Base-by-base conservation (phyloP, 2,329 filamentous ascomycete genomes). In the Ophiostoma tasmaniense region DNA sequence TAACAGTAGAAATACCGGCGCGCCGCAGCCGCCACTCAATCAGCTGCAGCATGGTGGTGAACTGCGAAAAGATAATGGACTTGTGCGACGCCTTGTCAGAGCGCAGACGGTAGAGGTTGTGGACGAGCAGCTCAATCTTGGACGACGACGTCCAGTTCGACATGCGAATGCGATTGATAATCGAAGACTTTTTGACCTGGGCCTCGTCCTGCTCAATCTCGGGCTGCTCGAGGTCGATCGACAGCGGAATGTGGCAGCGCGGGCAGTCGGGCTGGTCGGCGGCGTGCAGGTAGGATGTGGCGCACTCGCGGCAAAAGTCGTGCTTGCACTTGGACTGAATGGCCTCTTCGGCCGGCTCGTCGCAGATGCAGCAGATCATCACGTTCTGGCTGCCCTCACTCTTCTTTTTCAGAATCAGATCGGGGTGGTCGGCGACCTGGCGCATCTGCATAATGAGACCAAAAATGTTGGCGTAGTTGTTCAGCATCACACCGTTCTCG, bases 401-500 rank as follows among this genome's bases (percentile, higher is more conserved):
- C 71, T 94, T 87, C 80, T 95, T 97, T 81, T 94, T 96, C 71
- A 98, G 80, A 66, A 99, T 90, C 45, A 99, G 80, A 79, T 99
- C 95, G 0, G 95, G 95, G 76, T 99, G 95, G 73, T 99, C 95
- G 8, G 95, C 93, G 33, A 97, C 92, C 80, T 99, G 95, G 68
- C 95, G 90, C 94, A 99, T 98, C 78, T 97, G 93, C 92, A 98
- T 98, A 76, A 99, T 97, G 68, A 99, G 85, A 76, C 93, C 94
- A 75, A 99, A 99, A 73, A 99, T 98, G 77, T 99, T 99, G 81
- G 95, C 95, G 74, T 98, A 98, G 77, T 97, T 97, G 82, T 98
- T 93, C 71, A 99, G 85, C 79, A 99, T 87, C 25, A 98, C 94
- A 81, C 93, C 93, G 72, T 93, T 91, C 22, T 92, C 90, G 50